These are phyloP conservation scores for Nidularia pulvinata DNA, from an alignment of 768 basidiomycete genomes.

Conservation along the genomic window DNA sequence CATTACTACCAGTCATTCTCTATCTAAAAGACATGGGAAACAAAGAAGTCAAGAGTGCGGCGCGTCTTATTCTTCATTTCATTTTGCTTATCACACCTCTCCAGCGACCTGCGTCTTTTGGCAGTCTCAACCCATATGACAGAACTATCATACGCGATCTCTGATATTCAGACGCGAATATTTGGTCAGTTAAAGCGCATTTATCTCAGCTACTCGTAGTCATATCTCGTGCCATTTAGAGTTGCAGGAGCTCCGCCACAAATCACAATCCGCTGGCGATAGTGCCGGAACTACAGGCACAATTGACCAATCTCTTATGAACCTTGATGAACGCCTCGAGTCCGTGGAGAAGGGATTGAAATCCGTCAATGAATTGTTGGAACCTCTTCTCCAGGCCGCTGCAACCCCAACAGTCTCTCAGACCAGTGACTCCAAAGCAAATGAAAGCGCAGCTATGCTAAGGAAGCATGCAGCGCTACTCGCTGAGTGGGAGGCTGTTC, in stretches of 20 bases:
- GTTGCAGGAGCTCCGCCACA: conserved; percentile 92
- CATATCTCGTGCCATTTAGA: conserved; percentile 40
- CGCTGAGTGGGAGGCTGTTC: conserved; percentile 80
- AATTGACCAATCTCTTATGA: conserved; percentile 83
- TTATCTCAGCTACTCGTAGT: conserved; percentile 1
- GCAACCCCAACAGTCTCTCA: conserved; percentile 46
- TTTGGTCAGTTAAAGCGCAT: conserved; percentile 51
- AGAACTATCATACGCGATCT: conserved; percentile 83
- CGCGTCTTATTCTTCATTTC: conserved; percentile 11
- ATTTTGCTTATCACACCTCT: conserved; percentile 11
- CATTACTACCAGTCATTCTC: conserved; percentile 54
- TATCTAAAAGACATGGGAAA: conserved; percentile 46
- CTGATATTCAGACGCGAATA: conserved; percentile 90
- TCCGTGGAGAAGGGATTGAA: conserved; percentile 72
- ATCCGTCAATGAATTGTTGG: conserved; percentile 62
- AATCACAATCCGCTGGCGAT: conserved; percentile 66
- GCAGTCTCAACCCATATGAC: conserved; percentile 87
- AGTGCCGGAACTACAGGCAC: conserved; percentile 58
- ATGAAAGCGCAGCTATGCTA: conserved; percentile 50
- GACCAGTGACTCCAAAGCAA: conserved; percentile 20
- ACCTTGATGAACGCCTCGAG: conserved; percentile 78
- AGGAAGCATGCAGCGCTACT: conserved; percentile 75
- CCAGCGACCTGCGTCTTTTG: conserved; percentile 73
- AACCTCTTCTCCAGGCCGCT: conserved; percentile 51
- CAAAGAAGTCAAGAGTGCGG: conserved; percentile 72